phyloP scores from a whole-genome alignment of 371 early-diverging fungal genomes.

The Coemansia sp. region DNA sequence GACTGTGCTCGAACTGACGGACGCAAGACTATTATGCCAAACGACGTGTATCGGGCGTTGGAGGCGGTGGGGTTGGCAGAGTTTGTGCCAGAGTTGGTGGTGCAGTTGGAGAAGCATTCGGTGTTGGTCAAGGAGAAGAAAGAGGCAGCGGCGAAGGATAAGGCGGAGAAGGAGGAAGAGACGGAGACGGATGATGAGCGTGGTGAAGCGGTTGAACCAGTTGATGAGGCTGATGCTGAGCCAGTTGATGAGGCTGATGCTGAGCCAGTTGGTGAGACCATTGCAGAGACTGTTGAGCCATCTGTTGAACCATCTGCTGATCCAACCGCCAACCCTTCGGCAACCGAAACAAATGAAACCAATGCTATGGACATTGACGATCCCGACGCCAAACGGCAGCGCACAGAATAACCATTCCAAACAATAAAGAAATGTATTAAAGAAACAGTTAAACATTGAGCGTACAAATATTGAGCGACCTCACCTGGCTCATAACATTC shows the following conservation, averaged over 20 bases:
- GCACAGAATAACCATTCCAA: slow-evolving; percentile 10
- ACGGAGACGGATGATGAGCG: slow-evolving; percentile 1
- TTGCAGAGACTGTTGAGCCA: not conserved
- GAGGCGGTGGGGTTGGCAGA: slow-evolving; percentile 39
- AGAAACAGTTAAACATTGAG: slow-evolving; percentile 29
- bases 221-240: not conserved
- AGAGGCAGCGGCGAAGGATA: slow-evolving; percentile 17
- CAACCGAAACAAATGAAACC: not conserved
- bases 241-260: not conserved
- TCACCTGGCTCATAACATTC: slow-evolving; percentile 82
- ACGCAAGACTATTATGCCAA: slow-evolving; percentile 40
- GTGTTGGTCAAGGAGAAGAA: slow-evolving; percentile 27
- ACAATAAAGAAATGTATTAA: slow-evolving; percentile 2
- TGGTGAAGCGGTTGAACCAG: not conserved
- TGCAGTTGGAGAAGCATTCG: slow-evolving; percentile 21
- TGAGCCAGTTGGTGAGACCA: not conserved
- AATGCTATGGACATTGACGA: slow-evolving; percentile 27
- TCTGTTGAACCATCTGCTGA: not conserved
- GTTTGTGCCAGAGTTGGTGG: slow-evolving; percentile 28
- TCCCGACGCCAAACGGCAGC: slow-evolving; percentile 18
- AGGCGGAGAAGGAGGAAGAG: slow-evolving; percentile 11
- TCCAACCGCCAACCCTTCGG: not conserved
- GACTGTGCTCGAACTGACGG: slow-evolving; percentile 42
- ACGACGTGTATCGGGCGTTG: slow-evolving; percentile 32
- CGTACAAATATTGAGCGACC: slow-evolving; percentile 86